A percentile compares a stretch with the other conserved stretches of the same genome.
These are phyloP conservation scores for Mollisia scopiformis DNA, from an alignment of 2,329 filamentous ascomycete genomes.

Conservation along the genomic window DNA sequence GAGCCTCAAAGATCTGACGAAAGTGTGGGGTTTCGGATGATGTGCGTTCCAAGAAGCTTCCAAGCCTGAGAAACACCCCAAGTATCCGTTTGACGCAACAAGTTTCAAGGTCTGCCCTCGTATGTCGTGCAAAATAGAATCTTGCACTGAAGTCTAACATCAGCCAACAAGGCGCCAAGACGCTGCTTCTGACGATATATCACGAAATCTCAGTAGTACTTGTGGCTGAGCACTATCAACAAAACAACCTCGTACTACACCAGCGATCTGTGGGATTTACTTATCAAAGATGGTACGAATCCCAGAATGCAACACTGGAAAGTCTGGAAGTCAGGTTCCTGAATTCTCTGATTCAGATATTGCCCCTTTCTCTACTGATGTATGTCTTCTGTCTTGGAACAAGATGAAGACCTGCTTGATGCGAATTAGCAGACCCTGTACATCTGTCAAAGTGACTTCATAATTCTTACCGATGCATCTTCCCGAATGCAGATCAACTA, in stretches of 20 bases:
- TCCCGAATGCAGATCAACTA: neutral
- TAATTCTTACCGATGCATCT: neutral
- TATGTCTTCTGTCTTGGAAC: neutral
- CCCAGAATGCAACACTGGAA: neutral
- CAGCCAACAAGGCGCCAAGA: neutral
- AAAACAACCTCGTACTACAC: neutral
- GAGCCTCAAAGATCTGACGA: slow-evolving; percentile 8
- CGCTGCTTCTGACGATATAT: neutral
- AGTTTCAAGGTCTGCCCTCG: neutral
- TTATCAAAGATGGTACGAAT: too few species aligned
- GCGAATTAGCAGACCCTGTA: neutral
- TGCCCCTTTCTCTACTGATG: neutral
- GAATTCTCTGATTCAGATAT: neutral
- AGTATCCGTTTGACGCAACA: slow-evolving; percentile 7
- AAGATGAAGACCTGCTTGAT: neutral
- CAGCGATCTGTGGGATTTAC: neutral
- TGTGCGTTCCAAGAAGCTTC: neutral
- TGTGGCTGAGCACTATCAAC: neutral
- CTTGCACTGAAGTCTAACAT: neutral
- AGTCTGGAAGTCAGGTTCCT: neutral
- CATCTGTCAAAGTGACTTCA: neutral
- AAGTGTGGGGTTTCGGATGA: neutral
- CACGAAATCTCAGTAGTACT: neutral
- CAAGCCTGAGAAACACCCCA: slow-evolving; percentile 4
- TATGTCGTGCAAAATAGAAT: neutral